Percentiles rank a stretch among this genome's conserved stretches.
Evolutionary conservation across 805 yeast species (phyloP).

Genomic region (Cyberlindnera japonica): DNA sequence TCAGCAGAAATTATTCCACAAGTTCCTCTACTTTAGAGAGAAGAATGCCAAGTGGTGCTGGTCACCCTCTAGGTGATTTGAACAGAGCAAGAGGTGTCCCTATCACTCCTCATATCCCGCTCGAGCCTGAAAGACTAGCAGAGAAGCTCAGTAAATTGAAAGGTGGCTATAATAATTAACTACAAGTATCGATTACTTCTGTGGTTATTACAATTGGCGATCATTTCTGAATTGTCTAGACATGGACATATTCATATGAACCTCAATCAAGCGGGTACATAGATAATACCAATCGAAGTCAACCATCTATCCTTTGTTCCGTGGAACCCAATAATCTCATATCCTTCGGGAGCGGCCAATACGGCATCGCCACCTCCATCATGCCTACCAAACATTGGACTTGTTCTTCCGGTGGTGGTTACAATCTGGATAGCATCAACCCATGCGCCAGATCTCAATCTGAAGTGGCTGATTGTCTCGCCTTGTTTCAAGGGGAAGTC

Average conservation of each 20-base stretch:
- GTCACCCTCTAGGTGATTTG: conserved; percentile 11
- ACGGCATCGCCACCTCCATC: conserved; percentile 62
- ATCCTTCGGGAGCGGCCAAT: conserved; percentile 62
- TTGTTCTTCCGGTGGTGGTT: conserved; percentile 51
- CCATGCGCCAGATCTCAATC: conserved; percentile 80
- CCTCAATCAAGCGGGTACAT: too few species aligned
- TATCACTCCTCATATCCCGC: background rate
- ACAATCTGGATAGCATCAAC: conserved; percentile 79
- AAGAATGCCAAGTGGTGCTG: conserved; percentile 4
- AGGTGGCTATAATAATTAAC: too few species aligned
- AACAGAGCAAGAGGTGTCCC: conserved; percentile 22
- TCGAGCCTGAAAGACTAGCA: conserved; percentile 28
- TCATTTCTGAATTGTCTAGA: too few species aligned
- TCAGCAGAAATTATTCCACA: conserved; percentile 8
- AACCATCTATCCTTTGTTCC: conserved; percentile 73
- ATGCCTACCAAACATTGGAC: conserved; percentile 61
- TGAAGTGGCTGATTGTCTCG: conserved; percentile 58
- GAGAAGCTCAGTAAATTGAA: conserved; percentile 26
- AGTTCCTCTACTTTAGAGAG: conserved; percentile 3
- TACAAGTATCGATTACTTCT: too few species aligned
- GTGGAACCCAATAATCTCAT: conserved; percentile 59
- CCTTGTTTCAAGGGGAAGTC: conserved; percentile 55
- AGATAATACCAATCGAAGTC: conserved; percentile 68
- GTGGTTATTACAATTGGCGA: too few species aligned
- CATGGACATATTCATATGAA: too few species aligned